Conservation (phyloP, 257 asterid genomes). For the Solanum rostratum region DNA sequence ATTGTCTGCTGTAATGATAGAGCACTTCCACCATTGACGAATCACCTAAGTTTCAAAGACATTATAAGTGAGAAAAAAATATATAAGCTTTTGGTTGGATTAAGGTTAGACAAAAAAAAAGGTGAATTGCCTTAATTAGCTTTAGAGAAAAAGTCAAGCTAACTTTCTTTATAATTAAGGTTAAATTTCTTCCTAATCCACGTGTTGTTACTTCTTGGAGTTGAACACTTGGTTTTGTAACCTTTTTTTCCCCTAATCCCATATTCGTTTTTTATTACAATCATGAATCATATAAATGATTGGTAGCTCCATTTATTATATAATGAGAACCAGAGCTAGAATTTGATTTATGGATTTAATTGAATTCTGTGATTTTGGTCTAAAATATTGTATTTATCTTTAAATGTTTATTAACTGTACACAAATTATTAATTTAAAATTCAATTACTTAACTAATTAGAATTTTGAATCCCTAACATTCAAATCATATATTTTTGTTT, state of each 20-base stretch:
- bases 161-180: background rate
- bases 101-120: background rate
- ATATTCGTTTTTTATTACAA: background rate
- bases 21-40: background rate
- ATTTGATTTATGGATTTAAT: no score
- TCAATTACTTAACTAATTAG: no score
- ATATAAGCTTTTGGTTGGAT: background rate
- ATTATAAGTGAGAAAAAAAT: background rate
- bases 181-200: background rate
- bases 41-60: background rate
- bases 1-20: background rate
- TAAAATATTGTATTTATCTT: no score
- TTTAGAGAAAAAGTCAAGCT: background rate
- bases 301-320: background rate
- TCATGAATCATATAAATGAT: background rate
- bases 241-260: background rate
- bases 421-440: no score
- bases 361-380: no score
- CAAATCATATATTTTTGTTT: background rate
- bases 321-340: no score
- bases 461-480: no score
- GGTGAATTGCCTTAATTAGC: background rate
- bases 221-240: background rate
- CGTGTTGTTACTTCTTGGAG: background rate
- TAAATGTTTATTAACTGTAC: no score